phyloP scores from a whole-genome alignment of 352 stramenopile genomes.

The Globisporangium camurandrum region DNA sequence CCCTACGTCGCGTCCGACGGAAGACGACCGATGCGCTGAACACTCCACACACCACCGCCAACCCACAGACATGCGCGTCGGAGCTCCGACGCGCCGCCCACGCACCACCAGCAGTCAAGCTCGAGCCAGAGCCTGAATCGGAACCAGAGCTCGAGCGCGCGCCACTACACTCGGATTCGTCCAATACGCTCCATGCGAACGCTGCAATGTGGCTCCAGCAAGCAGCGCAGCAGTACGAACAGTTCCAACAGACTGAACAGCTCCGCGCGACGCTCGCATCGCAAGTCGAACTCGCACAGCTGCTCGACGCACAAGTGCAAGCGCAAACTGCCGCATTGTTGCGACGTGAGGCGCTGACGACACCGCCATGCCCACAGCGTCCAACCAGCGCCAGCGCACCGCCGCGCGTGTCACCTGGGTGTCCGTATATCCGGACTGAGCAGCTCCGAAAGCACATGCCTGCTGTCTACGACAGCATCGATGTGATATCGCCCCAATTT shows the following conservation, averaged over 20 bases:
- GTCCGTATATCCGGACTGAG: constrained; percentile 8
- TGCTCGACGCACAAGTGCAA: constrained; percentile 10
- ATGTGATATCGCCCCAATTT: constrained; percentile 3
- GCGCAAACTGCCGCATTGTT: background rate
- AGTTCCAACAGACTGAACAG: constrained; percentile 30
- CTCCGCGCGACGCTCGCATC: constrained; percentile 26
- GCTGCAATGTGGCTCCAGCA: constrained; percentile 33
- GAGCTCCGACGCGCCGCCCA: background rate
- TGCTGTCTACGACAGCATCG: constrained; percentile 2
- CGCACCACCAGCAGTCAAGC: background rate
- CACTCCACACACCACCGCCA: background rate
- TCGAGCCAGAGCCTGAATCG: background rate
- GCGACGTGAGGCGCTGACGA: background rate
- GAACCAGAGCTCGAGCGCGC: too few species aligned
- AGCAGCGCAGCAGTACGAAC: constrained; percentile 33
- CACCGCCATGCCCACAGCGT: background rate
- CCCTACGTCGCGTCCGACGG: background rate
- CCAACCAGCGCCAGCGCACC: background rate
- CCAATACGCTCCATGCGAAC: background rate
- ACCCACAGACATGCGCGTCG: too few species aligned
- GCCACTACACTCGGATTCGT: too few species aligned
- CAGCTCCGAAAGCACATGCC: constrained; percentile 7
- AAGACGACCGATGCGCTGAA: background rate
- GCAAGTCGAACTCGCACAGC: constrained; percentile 39
- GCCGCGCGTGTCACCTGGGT: constrained; percentile 5